A percentile compares a stretch with the other conserved stretches of the same genome.
These are phyloP conservation scores for Platismatia glauca DNA, from an alignment of 495 filamentous ascomycete genomes.

Conservation along the genomic window DNA sequence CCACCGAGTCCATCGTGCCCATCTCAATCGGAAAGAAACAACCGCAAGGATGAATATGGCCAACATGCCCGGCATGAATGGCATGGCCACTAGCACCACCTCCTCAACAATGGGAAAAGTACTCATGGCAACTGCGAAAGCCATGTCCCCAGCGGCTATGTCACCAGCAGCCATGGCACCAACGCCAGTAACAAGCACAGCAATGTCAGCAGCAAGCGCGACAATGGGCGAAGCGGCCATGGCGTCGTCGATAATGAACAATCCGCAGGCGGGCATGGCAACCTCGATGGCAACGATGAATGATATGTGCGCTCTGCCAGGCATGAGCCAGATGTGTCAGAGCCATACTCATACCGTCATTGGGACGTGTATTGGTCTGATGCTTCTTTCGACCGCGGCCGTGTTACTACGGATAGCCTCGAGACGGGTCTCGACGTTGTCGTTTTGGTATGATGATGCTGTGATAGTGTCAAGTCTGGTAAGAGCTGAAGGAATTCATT, in stretches of 20 bases:
- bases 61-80: constrained; percentile 1
- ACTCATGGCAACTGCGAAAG: neutral
- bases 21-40: neutral
- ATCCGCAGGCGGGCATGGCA: constrained; percentile 10
- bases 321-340: constrained; percentile 11
- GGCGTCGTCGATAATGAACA: neutral
- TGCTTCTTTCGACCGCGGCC: neutral
- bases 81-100: constrained; percentile 1
- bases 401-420: constrained; percentile 1
- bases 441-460: constrained; percentile 10
- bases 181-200: neutral
- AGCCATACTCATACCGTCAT: neutral
- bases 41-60: constrained; percentile 6
- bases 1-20: neutral
- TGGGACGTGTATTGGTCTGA: neutral
- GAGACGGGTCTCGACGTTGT: constrained; percentile 1
- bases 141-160: neutral
- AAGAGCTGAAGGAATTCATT: neutral
- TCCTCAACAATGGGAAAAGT: neutral
- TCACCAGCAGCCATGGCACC: neutral
- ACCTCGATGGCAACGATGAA: constrained; percentile 7
- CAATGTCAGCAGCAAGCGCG: neutral
- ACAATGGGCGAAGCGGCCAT: neutral
- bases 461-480: constrained; percentile 3
- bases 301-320: constrained; percentile 3